phyloP scores from a whole-genome alignment of 495 filamentous ascomycete genomes.

The Neurospora sp. region DNA sequence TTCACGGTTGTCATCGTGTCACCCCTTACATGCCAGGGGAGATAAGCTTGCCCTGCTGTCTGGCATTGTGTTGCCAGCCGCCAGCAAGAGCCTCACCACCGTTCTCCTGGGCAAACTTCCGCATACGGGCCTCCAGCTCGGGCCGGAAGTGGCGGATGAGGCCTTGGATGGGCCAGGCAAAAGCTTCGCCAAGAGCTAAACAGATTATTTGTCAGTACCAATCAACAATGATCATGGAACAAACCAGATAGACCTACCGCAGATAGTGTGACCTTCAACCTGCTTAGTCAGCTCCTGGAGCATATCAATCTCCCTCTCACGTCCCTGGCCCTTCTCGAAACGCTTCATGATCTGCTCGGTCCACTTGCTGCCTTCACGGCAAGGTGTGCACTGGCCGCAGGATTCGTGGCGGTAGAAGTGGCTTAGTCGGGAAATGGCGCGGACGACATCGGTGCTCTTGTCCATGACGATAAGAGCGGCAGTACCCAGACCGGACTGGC shows the following conservation, averaged over 20 bases:
- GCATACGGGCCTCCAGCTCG: conserved; percentile 82
- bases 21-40: conserved; percentile 67
- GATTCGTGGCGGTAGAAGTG: conserved; percentile 98
- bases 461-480: conserved; percentile 99
- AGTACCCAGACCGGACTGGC: conserved; percentile 92
- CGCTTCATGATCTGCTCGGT: conserved; percentile 97
- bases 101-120: conserved; percentile 56
- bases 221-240: background rate
- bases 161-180: conserved; percentile 97
- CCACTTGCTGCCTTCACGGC: conserved; percentile 95
- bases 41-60: conserved; percentile 70
- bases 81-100: conserved; percentile 70
- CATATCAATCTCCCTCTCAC: conserved; percentile 95
- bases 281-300: conserved; percentile 98
- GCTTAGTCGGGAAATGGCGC: conserved; percentile 81
- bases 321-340: conserved; percentile 81
- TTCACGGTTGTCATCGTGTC: background rate
- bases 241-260: conserved; percentile 45
- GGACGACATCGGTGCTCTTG: conserved; percentile 90
- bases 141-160: conserved; percentile 96
- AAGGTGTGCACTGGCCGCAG: conserved; percentile 97
- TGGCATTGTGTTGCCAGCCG: conserved; percentile 73
- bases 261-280: conserved; percentile 98
- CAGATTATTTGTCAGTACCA: background rate
- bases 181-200: conserved; percentile 82